phyloP scores from a whole-genome alignment of 2,329 filamentous ascomycete genomes.

The Fusarium brevicatenulatum region DNA sequence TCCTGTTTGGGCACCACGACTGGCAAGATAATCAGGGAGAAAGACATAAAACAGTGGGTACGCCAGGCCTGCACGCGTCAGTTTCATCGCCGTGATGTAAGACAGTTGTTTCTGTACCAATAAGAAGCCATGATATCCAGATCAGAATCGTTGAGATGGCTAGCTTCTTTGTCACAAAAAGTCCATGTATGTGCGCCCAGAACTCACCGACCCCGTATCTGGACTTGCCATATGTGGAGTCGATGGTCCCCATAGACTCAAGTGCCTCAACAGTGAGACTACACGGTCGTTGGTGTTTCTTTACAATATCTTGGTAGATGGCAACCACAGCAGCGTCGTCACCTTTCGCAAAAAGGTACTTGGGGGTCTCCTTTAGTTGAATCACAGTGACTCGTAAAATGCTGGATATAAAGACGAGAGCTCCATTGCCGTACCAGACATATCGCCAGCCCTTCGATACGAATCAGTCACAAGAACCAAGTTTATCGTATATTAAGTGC shows the following conservation, averaged over 20 bases:
- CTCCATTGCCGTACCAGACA: background rate
- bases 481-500: rapidly evolving
- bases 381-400: background rate
- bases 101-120: background rate
- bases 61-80: background rate
- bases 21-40: background rate
- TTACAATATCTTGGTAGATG: background rate
- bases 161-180: background rate
- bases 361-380: background rate
- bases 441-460: background rate
- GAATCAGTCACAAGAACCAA: rapidly evolving
- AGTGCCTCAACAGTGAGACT: background rate
- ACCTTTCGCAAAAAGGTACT: background rate
- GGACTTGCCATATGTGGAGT: background rate
- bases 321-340: background rate
- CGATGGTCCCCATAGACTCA: background rate
- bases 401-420: background rate
- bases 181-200: background rate
- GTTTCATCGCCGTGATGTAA: background rate
- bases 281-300: background rate
- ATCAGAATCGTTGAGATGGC: background rate
- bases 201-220: background rate
- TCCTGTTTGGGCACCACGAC: background rate
- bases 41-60: background rate
- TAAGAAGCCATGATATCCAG: background rate